Base-by-base conservation (phyloP, 352 stramenopile genomes). In the Phytophthora ramorum region DNA sequence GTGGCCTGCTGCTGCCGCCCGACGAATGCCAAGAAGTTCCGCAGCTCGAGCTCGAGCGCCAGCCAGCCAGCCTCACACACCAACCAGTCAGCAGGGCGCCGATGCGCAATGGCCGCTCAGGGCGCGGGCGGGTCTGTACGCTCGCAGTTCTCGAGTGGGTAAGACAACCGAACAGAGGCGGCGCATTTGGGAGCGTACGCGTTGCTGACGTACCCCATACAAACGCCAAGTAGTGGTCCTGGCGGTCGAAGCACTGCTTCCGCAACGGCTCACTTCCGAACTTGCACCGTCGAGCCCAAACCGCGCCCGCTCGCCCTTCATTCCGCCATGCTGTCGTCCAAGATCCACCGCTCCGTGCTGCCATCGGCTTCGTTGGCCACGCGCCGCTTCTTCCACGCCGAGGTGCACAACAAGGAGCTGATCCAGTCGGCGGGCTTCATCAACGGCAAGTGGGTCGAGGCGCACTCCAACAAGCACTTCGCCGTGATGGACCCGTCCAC, bases 381-480 rank as follows among this genome's bases (percentile, higher is more conserved):
- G 24, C 70, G 65, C 48, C 70, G 55, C 43, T 73, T 69, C 47
- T 87, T 91, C 68, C 80, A 91, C 73, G 58, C 69, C 16, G 77
- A 90, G 46, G 73, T 92, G 50, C 51, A 57, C 50, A 89, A 90
- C 64, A 71, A 82, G 26, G 73, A 88, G 37, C 76, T 94, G 24
- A 80, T 96, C 53, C 83, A 85, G 65, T 88, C 82, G 28, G 73
- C 91, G 40, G 83, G 82, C 49, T 92, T 90, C 67, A 92, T 94
- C 62, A 77, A 88, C 63, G 87, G 87, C 62, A 75, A 87, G 34
- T 96, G 85, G 85, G 66, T 92, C 66, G 77, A 93, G 35, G 78
- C 78, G 16, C 78, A 89, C 62, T 71, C 69, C 14, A 75, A 70
- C 48, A 71, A 78, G 37, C 71, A 80, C 63, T 93, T 90, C 54